These are phyloP conservation scores for Mimosa pudica DNA, from an alignment of 306 rosid species.

Conservation along the genomic window DNA sequence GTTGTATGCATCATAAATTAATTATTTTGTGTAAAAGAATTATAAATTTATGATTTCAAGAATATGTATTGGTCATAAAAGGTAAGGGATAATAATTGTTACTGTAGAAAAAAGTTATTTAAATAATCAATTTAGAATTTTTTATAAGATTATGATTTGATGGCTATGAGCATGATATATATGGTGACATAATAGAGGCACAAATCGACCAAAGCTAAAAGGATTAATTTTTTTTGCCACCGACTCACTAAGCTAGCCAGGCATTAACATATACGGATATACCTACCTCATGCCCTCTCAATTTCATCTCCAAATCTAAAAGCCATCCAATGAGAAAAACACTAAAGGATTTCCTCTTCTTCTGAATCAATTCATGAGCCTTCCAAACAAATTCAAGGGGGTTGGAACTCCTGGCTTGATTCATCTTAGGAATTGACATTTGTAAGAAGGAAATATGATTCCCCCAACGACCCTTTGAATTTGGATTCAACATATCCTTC, in stretches of 20 bases:
- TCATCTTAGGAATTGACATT: constrained; percentile 50
- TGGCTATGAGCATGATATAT: background rate
- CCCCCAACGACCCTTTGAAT: constrained; percentile 51
- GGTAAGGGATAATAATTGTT: background rate
- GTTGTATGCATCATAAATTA: too few relatives aligned
- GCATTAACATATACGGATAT: constrained; percentile 11
- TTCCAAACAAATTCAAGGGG: constrained; percentile 61
- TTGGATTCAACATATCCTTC: constrained; percentile 51
- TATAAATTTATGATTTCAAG: background rate
- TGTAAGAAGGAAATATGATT: constrained; percentile 50
- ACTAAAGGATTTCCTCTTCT: constrained; percentile 48
- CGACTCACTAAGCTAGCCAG: background rate
- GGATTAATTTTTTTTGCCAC: background rate
- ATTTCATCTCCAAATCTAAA: constrained; percentile 44
- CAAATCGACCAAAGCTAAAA: background rate
- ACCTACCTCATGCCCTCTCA: constrained; percentile 56
- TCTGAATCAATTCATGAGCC: constrained; percentile 42
- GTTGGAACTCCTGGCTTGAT: constrained; percentile 30
- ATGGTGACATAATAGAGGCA: background rate
- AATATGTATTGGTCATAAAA: background rate
- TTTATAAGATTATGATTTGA: background rate
- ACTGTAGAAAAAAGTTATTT: background rate
- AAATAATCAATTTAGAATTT: background rate
- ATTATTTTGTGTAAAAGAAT: background rate
- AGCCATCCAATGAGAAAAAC: constrained; percentile 39